These are phyloP conservation scores for Tricholoma saponaceum DNA, from an alignment of 768 basidiomycete genomes.

Conservation along the genomic window DNA sequence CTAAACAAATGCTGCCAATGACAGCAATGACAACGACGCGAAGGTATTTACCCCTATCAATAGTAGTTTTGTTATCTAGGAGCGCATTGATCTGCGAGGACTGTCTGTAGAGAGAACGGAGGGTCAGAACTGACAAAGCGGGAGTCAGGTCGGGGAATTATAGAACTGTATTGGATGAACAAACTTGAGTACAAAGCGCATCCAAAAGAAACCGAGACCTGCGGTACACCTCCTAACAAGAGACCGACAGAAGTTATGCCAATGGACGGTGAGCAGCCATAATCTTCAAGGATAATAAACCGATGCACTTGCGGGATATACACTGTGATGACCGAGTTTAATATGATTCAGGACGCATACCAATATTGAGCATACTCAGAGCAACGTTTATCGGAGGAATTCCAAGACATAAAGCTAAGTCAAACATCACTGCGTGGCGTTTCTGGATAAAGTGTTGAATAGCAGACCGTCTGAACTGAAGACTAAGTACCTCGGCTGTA, in stretches of 20 bases:
- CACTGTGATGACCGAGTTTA: background rate
- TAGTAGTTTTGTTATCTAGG: background rate
- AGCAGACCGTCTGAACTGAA: background rate
- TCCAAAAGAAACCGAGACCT: background rate
- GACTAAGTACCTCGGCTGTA: no score
- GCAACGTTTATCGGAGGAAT: background rate
- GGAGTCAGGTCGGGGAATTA: background rate
- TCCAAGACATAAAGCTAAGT: background rate
- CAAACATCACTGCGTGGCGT: background rate
- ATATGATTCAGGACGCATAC: background rate
- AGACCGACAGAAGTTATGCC: background rate
- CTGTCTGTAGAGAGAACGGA: background rate
- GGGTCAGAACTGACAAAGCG: background rate
- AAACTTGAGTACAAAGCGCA: background rate
- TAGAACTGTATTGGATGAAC: background rate
- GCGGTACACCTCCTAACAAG: background rate
- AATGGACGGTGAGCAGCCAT: background rate
- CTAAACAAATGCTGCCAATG: background rate
- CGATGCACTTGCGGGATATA: background rate
- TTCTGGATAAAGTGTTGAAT: background rate
- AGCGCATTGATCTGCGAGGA: background rate
- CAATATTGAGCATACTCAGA: background rate
- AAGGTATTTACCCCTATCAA: background rate
- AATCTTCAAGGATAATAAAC: background rate
- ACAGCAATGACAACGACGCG: constrained; percentile 1